phyloP scores from a whole-genome alignment of 495 filamentous ascomycete genomes.

The Penicillium fimorum region DNA sequence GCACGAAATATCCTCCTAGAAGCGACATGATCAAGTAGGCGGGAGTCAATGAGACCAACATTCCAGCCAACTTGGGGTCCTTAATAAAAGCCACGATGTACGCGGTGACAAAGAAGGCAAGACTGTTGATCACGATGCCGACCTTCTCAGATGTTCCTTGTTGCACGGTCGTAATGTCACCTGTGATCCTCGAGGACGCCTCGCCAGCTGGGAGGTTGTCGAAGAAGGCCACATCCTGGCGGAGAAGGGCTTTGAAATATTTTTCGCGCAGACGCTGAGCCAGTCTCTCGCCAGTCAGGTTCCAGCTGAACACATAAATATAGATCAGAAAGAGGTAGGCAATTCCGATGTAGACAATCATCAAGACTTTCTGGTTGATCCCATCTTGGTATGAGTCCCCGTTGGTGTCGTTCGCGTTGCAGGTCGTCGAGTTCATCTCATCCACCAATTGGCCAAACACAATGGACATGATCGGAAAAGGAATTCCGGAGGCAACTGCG shows the following conservation, averaged over 20 bases:
- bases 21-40: slow-evolving; percentile 63
- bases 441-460: slow-evolving; percentile 65
- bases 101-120: slow-evolving; percentile 60
- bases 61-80: slow-evolving; percentile 38
- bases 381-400: slow-evolving; percentile 33
- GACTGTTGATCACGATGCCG: slow-evolving; percentile 52
- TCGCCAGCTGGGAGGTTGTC: slow-evolving; percentile 54
- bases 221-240: slow-evolving; percentile 60
- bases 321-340: slow-evolving; percentile 60
- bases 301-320: slow-evolving; percentile 50
- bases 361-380: slow-evolving; percentile 56
- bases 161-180: slow-evolving; percentile 56
- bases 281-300: slow-evolving; percentile 55
- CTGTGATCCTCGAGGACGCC: slow-evolving; percentile 55
- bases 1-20: slow-evolving; percentile 56
- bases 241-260: slow-evolving; percentile 55
- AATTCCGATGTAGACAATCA: slow-evolving; percentile 60
- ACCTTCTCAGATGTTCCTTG: slow-evolving; percentile 66
- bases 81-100: slow-evolving; percentile 64
- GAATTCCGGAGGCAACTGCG: slow-evolving; percentile 60
- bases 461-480: slow-evolving; percentile 63
- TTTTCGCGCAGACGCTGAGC: slow-evolving; percentile 56
- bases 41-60: slow-evolving; percentile 54
- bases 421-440: slow-evolving; percentile 57
- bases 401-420: slow-evolving; percentile 23